Evolutionary conservation across 2,329 filamentous ascomycete genomes (phyloP).

Genomic region (Hymenoscyphus fraxineus): DNA sequence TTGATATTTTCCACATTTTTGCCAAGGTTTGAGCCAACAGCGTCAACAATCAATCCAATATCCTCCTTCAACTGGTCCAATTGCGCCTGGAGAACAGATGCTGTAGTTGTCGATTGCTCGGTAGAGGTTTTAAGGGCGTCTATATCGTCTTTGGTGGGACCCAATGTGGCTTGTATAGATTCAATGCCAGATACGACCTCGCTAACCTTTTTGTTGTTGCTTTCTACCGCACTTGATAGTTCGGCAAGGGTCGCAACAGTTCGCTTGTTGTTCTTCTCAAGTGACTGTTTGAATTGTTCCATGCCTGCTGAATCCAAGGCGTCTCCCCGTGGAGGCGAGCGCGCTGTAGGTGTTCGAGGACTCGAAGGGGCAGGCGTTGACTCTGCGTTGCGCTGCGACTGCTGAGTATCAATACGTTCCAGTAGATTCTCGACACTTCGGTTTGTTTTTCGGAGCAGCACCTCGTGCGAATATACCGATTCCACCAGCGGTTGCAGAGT

Average conservation of each 20-base stretch:
- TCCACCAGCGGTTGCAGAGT: constrained; percentile 35
- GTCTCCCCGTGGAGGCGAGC: constrained; percentile 6
- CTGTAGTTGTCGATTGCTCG: constrained; percentile 26
- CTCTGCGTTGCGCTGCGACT: constrained; percentile 11
- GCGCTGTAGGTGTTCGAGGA: constrained; percentile 12
- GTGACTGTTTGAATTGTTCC: constrained; percentile 21
- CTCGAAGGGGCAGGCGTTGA: constrained; percentile 3
- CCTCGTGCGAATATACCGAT: constrained; percentile 33
- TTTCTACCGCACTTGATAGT: constrained; percentile 25
- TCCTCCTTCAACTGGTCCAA: constrained; percentile 33
- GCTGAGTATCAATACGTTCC: constrained; percentile 24
- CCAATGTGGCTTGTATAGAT: constrained; percentile 22
- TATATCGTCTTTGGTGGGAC: constrained; percentile 21
- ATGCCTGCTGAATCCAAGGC: constrained; percentile 14
- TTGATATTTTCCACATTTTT: constrained; percentile 26
- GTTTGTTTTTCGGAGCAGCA: constrained; percentile 33
- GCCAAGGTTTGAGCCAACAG: constrained; percentile 27
- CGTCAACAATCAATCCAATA: constrained; percentile 26
- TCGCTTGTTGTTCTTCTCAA: constrained; percentile 25
- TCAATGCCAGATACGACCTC: constrained; percentile 22
- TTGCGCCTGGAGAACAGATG: constrained; percentile 30
- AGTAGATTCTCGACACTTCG: constrained; percentile 32
- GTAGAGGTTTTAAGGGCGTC: constrained; percentile 23
- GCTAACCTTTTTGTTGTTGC: constrained; percentile 26
- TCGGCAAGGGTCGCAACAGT: constrained; percentile 26